These are phyloP conservation scores for Dryadomyces quercus-mongolicae DNA, from an alignment of 2,329 filamentous ascomycete genomes.

Conservation along the genomic window DNA sequence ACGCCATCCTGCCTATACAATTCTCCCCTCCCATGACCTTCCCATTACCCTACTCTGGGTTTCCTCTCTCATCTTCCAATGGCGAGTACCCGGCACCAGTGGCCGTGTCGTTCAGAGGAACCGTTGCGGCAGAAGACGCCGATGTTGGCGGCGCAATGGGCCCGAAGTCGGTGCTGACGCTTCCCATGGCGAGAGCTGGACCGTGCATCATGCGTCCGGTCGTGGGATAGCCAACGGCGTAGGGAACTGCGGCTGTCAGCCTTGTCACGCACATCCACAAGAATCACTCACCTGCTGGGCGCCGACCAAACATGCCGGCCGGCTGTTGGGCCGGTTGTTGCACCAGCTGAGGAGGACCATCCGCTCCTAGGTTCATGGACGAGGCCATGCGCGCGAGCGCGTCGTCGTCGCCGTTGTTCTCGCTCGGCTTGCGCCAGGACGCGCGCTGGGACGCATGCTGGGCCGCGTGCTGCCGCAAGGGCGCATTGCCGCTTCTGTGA, in stretches of 20 bases:
- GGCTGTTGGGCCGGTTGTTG: neutral
- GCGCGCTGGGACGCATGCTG: neutral
- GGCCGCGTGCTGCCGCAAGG: too few relatives aligned
- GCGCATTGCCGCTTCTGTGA: neutral
- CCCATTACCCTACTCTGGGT: neutral
- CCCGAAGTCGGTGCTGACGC: neutral
- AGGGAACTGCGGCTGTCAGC: neutral
- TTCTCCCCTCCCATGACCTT: neutral
- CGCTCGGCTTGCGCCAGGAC: neutral
- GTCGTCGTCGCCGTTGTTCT: neutral
- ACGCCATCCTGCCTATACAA: neutral
- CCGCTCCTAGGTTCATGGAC: neutral
- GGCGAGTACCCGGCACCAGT: neutral
- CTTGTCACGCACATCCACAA: neutral
- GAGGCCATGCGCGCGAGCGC: neutral
- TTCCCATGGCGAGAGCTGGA: too few relatives aligned
- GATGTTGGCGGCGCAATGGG: constrained; percentile 1
- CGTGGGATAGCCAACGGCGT: neutral
- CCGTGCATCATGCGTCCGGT: neutral
- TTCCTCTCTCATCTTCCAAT: neutral
- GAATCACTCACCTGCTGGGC: neutral
- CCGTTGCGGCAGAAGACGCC: neutral
- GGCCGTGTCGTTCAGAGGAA: neutral
- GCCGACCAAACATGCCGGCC: neutral
- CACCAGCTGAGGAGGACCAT: neutral